These are phyloP conservation scores for Debaryomycetaceae sp. DNA, from an alignment of 1,139 yeast genomes.

Conservation along the genomic window DNA sequence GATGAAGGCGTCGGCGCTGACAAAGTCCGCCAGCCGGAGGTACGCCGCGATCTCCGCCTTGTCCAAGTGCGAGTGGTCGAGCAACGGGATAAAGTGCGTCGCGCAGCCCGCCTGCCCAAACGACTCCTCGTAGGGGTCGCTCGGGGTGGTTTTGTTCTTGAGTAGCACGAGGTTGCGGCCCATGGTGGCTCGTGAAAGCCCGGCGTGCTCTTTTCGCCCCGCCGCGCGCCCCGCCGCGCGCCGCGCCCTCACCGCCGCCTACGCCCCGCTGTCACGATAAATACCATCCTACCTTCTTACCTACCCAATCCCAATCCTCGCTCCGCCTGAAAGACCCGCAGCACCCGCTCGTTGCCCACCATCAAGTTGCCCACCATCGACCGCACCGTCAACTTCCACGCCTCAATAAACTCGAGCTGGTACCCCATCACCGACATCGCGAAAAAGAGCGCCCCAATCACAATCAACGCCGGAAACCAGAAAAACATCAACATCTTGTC, in stretches of 20 bases:
- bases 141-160: constrained; percentile 64
- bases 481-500: constrained; percentile 85
- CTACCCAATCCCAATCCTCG: too few relatives aligned
- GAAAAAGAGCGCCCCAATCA: constrained; percentile 49
- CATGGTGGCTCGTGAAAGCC: constrained; percentile 7
- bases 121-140: constrained; percentile 55
- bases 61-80: constrained; percentile 57
- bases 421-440: constrained; percentile 51
- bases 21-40: constrained; percentile 42
- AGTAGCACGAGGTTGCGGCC: constrained; percentile 34
- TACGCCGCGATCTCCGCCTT: constrained; percentile 38
- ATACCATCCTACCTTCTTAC: too few relatives aligned
- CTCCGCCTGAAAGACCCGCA: constrained; percentile 43
- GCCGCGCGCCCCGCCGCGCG: too few relatives aligned
- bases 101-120: constrained; percentile 30
- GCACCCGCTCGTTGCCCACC: constrained; percentile 68
- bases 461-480: constrained; percentile 73
- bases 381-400: constrained; percentile 45
- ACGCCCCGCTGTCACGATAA: too few relatives aligned
- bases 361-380: constrained; percentile 55
- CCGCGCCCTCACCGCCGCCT: too few relatives aligned
- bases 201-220: too few relatives aligned
- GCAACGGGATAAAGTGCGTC: constrained; percentile 62
- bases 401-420: constrained; percentile 35
- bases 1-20: constrained; percentile 43